Base-by-base conservation (phyloP, 1,284 basidiomycete genomes). In the Jaminaea rosea region DNA sequence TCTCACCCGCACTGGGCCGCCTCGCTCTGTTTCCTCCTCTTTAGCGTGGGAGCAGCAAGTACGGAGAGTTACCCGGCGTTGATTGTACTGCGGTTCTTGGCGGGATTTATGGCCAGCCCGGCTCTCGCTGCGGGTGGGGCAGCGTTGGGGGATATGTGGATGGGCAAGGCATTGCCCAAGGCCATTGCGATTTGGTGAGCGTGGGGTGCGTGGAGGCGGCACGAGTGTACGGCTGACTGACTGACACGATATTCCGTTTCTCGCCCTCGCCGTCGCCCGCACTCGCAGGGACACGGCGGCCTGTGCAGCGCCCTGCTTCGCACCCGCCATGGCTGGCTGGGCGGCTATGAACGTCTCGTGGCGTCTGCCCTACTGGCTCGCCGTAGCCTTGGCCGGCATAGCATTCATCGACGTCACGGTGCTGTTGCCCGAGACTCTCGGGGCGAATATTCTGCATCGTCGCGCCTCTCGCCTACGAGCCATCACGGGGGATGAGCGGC, bases 71-170 rank as follows among this genome's bases (percentile, higher is more conserved):
- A 42, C 17, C 49, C 50, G 8, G 44, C 54, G 3, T 52, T 59
- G 31, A 49, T 66, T 46, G 31, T 49, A 11, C 26, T 60, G 3
- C 65, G 76, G 21, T 75, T 76, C 62, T 31, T 76, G n/a, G 66
- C 71, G 36, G 75, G 74, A 1, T 75, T 76, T 50, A 51, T 75
- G 10, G 74, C 72, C 7, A 61, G 60, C 5, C 74, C 75, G 0
- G 69, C 72, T 10, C 48, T 76, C 1, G 71, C 75, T 1, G 72
- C 69, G 0, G 69, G 67, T 3, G 70, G 69, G 5, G 69, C 70
- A 0, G 56, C 50, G 1, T 55, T 73, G 24, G 57, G 50, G 2
- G 70, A 70, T 42, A 53, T 67, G 26, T 65, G 51, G 41, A 39
- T 24, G 15, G 13, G 49, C 6, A 44, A 49, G 52, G 59, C 53